Evolutionary conservation across 805 yeast genomes (phyloP), one percentile per base, ranked within the genome.

Genomic region (Ogataea pignaliae): DNA sequence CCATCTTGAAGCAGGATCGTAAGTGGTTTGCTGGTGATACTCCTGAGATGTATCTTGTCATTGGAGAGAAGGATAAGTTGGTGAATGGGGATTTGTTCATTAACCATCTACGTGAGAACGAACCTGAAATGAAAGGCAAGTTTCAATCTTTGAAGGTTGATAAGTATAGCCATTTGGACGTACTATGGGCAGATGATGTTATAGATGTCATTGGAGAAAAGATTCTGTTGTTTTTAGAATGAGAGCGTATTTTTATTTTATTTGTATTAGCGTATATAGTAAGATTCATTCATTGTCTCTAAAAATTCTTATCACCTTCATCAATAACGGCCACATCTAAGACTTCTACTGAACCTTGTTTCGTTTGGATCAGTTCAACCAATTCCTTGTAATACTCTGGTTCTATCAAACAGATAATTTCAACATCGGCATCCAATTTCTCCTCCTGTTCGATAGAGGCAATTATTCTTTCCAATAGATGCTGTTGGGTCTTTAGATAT

Each of bases 291-390:
- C 41, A 36, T 32, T 29, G 37, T 35, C n/a, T 14, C 14, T 15
- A 30, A 16, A 52, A 36, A 29, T 49, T 57, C 16, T 43, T 56
- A 15, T 70, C 75, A n/a, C 71, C 71, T 44, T 81, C 83, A 48
- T 79, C 81, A n/a, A 84, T 73, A 10, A 87, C 96, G 13, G 95
- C 91, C 85, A 86, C 83, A 54, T 88, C 96, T 47, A 90, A 65
- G 8, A 90, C 93, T 62, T 90, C 96, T 3, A 89, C 72, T 2
- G 79, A 68, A 2, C 88, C 93, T 49, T 73, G 76, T 3, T 81
- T 78, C 14, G 77, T 72, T 43, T 70, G 74, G 42, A 85, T 73
- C 6, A 83, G 52, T 39, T 79, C 83, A 2, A 83, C 84, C 18
- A 90, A 65, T 11, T 76, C 81, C 52, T 89, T 76, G 61, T 86